Evolutionary conservation across 306 rosid genomes (phyloP).

Genomic region (Ochetophila trinervis): DNA sequence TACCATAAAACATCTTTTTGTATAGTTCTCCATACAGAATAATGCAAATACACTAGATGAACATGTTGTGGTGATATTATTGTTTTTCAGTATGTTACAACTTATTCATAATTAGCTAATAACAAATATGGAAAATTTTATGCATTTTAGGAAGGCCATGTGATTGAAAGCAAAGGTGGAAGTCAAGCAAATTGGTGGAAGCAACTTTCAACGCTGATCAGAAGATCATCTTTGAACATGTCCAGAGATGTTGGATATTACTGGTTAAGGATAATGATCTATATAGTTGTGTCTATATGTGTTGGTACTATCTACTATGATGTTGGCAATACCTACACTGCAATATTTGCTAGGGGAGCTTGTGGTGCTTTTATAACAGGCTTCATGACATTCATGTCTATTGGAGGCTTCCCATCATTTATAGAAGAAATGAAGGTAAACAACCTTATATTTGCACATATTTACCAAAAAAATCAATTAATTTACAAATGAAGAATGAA

Average conservation of each 20-base stretch:
- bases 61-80: no score
- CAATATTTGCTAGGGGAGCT: conserved; percentile 92
- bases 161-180: conserved; percentile 35
- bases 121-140: conserved; percentile 8
- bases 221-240: conserved; percentile 85
- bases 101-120: neutral
- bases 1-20: no score
- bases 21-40: no score
- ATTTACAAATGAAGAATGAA: neutral
- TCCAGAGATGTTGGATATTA: conserved; percentile 94
- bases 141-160: conserved; percentile 55
- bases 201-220: conserved; percentile 74
- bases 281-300: conserved; percentile 73
- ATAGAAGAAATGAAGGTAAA: conserved; percentile 92
- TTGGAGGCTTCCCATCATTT: conserved; percentile 96
- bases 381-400: conserved; percentile 98
- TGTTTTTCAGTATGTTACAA: neutral
- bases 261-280: conserved; percentile 89
- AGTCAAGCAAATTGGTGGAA: conserved; percentile 85
- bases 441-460: neutral
- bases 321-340: conserved; percentile 73
- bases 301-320: conserved; percentile 91
- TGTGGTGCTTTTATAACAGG: conserved; percentile 95
- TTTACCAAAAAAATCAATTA: neutral
- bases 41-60: no score